Evolutionary conservation across 2,329 filamentous ascomycete species (phyloP), one percentile per base, ranked within the genome.

Genomic region (Bimuria novae-zelandiae): DNA sequence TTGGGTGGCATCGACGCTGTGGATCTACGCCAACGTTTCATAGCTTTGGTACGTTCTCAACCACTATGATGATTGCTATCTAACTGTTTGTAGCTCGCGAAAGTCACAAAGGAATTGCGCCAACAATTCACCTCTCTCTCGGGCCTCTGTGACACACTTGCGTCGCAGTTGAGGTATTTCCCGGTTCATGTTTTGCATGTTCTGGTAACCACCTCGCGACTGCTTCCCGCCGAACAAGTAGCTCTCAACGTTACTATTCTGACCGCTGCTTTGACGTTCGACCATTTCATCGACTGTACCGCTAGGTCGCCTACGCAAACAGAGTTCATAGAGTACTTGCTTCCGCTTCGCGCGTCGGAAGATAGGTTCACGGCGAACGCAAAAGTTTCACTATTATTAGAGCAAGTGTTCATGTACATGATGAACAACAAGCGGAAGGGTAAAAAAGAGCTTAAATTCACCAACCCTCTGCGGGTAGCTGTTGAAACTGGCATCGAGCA

Each of bases 11-110:
- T 78, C 32, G 82, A 88, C 43, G 84, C 87, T 0, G 75, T 90
- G 16, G 67, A 73, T 1, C 70, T 90, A 16, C 84, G 89, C 6
- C 80, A 87, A 56, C 83, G 87, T 0, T 72, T 90, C 3, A 82
- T 90, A 51, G 77, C 79, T 17, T 71, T 89, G 27, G 78, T 81
- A 63, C 63, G 77, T 64, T 19, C 4, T 35, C 17, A 14, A 12
- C 25, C 3, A 12, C 29, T 21, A 7, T 3, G n/a, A 3, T 40
- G 25, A 37, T 32, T 14, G 17, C 21, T 25, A 21, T 50, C 60
- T 75, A 50, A 70, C 43, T 40, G 19, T 4, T 16, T 29, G 62
- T 45, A 75, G 69, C 64, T 81, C 19, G 65, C 69, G 6, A 57
- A 65, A 44, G 72, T 77, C 46, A 66, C 77, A 0, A 75, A 56